Evolutionary conservation across 2,329 filamentous ascomycete species (phyloP).

Genomic region (Pyrenophora teres): DNA sequence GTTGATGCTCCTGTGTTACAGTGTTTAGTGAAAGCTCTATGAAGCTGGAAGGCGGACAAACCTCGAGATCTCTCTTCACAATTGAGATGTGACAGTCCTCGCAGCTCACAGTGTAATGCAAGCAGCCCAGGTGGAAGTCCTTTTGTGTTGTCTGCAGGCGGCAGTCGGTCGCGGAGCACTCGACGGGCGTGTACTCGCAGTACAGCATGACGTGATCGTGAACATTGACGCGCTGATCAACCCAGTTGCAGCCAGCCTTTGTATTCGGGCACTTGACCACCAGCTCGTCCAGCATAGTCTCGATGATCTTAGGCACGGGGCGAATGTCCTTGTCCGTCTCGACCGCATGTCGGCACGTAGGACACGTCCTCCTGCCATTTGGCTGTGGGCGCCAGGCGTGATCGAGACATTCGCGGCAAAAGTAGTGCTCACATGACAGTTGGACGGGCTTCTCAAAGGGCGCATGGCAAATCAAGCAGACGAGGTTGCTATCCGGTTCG

Average conservation of each 20-base stretch:
- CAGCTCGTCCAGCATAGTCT: conserved; percentile 66
- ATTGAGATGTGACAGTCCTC: conserved; percentile 58
- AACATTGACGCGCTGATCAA: conserved; percentile 61
- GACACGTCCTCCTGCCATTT: conserved; percentile 53
- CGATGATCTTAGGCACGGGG: conserved; percentile 59
- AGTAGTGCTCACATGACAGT: conserved; percentile 66
- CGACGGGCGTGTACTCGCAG: conserved; percentile 60
- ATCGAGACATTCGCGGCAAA: conserved; percentile 64
- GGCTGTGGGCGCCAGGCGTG: conserved; percentile 44
- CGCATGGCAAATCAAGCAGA: conserved; percentile 68
- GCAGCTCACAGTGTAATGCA: conserved; percentile 60
- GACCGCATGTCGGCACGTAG: conserved; percentile 59
- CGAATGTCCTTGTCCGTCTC: conserved; percentile 35
- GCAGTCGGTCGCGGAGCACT: conserved; percentile 58
- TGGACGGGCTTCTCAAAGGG: conserved; percentile 64
- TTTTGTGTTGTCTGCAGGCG: conserved; percentile 59
- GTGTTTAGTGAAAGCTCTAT: conserved; percentile 39
- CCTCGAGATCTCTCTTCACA: conserved; percentile 60
- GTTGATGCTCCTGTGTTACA: conserved; percentile 47
- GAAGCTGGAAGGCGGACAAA: conserved; percentile 19
- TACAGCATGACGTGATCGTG: conserved; percentile 65
- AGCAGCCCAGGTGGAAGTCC: conserved; percentile 58
- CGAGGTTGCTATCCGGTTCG: conserved; percentile 62
- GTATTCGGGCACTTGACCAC: conserved; percentile 63
- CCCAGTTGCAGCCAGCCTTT: conserved; percentile 59